Evolutionary conservation across 2,329 filamentous ascomycete species (phyloP), one percentile per base, ranked within the genome.

Genomic region (Sporothrix phasma): DNA sequence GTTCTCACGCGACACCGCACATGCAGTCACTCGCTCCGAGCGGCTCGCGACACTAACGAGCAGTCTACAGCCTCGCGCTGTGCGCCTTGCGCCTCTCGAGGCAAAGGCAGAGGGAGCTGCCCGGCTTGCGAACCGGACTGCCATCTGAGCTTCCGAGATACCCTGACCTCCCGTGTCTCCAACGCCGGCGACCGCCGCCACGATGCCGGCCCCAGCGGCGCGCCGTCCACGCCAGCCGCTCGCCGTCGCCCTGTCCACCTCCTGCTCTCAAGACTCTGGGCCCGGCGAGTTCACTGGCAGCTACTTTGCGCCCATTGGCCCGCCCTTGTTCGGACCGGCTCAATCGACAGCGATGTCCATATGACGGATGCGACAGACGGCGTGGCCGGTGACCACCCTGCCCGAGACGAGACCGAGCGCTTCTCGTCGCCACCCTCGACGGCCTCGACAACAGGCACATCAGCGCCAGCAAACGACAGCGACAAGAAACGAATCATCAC

Each of bases 291-390:
- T 60, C 31, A 49, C 46, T 5, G 31, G 31, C 43, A 65, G 41
- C 64, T 58, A 56, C 60, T 61, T 63, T 51, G 34, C 51, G 61
- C 61, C 46, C 37, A 26, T 56, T 3, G 19, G n/a, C 13, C 15
- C 43, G 46, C 61, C 39, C 19, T 46, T 11, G n/a, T 29, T 22
- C 41, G 19, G 3, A 54, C 26, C 3, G 43, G 17, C 1, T 61
- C 63, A 13, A 29, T 53, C 43, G 64, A 67, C 41, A 64, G 63
- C 64, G 67, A 67, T 29, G 62, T 64, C 4, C 61, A 65, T 5
- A 68, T 68, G 67, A 63, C 66, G 0, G 67, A 68, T 7, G 63
- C 61, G 5, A 60, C 66, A 17, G 67, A 66, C 58, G 64, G 47
- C 37, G 54, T 53, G 19, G 34, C 59, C 43, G 43, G n/a, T n/a